Conservation (phyloP, 345 rosid species). For the Gossypium raimondii region DNA sequence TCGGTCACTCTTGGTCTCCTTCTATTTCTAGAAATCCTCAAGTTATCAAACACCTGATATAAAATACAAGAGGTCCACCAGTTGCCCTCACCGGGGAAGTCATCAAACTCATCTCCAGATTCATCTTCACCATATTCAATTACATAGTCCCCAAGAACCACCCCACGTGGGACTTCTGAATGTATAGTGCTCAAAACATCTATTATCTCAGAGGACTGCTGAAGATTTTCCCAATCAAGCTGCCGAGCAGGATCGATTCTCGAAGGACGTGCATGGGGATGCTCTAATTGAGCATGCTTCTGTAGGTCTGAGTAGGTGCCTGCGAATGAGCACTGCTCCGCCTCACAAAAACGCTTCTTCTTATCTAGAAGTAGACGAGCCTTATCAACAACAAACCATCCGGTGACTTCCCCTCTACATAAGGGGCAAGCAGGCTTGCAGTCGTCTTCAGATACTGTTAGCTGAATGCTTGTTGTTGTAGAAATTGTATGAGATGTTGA, state of each 20-base stretch:
- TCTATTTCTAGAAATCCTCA: conserved; percentile 80
- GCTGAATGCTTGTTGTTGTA: conserved; percentile 24
- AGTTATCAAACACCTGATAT: conserved; percentile 78
- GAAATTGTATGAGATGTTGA: conserved; percentile 37
- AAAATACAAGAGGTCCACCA: conserved; percentile 98
- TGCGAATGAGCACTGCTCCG: conserved; percentile 49
- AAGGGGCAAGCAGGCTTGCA: conserved; percentile 74
- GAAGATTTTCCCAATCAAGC: conserved; percentile 97
- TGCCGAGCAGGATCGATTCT: conserved; percentile 82
- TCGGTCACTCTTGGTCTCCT: conserved; percentile 74
- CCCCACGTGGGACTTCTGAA: conserved; percentile 92
- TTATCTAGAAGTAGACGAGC: conserved; percentile 67
- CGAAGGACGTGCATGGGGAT: conserved; percentile 88
- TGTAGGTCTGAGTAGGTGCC: conserved; percentile 68
- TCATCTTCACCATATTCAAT: conserved; percentile 94
- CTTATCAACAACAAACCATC: conserved; percentile 71
- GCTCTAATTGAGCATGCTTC: conserved; percentile 69
- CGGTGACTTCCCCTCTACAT: conserved; percentile 91
- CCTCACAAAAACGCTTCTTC: conserved; percentile 60
- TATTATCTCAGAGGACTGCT: conserved; percentile 91
- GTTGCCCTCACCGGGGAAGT: conserved; percentile 68
- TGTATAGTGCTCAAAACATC: conserved; percentile 96
- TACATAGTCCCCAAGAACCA: conserved; percentile 95
- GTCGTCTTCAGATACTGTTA: conserved; percentile 36
- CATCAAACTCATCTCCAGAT: conserved; percentile 86